phyloP scores from a whole-genome alignment of 306 rosid genomes.

The Vigna hirtella region DNA sequence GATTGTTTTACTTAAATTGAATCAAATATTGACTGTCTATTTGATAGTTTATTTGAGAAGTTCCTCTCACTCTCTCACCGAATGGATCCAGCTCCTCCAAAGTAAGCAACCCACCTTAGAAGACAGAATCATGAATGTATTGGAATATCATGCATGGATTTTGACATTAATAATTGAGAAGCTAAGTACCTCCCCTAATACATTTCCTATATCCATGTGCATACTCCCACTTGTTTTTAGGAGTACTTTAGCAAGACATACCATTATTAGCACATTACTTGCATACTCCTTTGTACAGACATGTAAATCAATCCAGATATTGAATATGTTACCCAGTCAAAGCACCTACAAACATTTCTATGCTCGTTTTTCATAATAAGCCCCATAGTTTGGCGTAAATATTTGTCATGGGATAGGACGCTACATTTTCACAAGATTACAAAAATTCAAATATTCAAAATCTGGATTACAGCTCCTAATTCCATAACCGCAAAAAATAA shows the following conservation, averaged over 20 bases:
- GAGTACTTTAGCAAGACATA: neutral
- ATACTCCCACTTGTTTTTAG: neutral
- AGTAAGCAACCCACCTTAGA: neutral
- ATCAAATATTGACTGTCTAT: neutral
- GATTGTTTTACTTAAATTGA: neutral
- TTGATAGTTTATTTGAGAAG: neutral
- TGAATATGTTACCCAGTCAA: conserved; percentile 12
- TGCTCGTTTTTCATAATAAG: conserved; percentile 30
- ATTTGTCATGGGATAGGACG: neutral
- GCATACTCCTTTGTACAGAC: neutral
- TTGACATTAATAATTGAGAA: neutral
- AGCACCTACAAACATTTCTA: conserved; percentile 17
- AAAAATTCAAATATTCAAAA: conserved; percentile 6
- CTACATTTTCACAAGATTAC: conserved; percentile 15
- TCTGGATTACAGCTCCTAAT: conserved; percentile 1
- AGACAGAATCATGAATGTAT: neutral
- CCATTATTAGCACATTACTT: neutral
- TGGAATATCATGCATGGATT: neutral
- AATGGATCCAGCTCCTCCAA: neutral
- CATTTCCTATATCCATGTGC: neutral
- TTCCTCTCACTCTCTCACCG: neutral
- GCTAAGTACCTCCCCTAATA: neutral
- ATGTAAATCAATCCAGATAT: neutral
- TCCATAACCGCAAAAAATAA: conserved; percentile 2
- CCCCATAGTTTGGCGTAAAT: conserved; percentile 7